Percentiles rank a stretch among this genome's conserved stretches.
Conservation (phyloP, 2,329 filamentous ascomycete genomes). For the Penicillium capsulatum region DNA sequence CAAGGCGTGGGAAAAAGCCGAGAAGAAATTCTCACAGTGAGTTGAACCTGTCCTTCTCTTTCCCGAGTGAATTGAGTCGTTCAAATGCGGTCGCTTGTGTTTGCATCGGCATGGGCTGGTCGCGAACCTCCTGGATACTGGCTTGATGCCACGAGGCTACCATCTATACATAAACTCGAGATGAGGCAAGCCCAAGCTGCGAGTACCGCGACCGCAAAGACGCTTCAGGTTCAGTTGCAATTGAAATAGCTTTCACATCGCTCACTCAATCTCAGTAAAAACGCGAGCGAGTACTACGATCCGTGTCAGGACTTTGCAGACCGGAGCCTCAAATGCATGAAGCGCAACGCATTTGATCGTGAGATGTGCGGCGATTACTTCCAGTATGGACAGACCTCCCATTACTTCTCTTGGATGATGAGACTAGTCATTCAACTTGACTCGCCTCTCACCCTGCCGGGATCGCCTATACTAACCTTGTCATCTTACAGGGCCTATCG, state of each 20-base stretch:
- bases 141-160: no score
- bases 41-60: conserved; percentile 15
- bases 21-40: conserved; percentile 62
- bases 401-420: neutral
- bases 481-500: conserved; percentile 69
- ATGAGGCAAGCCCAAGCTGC: no score
- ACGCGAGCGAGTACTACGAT: conserved; percentile 84
- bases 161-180: no score
- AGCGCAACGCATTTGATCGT: conserved; percentile 80
- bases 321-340: conserved; percentile 79
- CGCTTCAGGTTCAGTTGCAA: no score
- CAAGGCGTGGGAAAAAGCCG: conserved; percentile 56
- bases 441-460: conserved; percentile 8
- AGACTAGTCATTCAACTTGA: no score
- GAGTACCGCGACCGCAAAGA: no score
- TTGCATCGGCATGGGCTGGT: no score
- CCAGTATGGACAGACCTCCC: conserved; percentile 58
- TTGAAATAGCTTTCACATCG: neutral
- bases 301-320: conserved; percentile 91
- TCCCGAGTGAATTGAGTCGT: neutral
- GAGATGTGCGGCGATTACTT: conserved; percentile 95
- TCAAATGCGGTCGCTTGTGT: no score
- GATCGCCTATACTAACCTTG: conserved; percentile 6
- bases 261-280: conserved; percentile 59
- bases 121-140: no score